These are phyloP conservation scores for Starmerella bacillaris DNA, from an alignment of 805 yeast species.

Conservation along the genomic window DNA sequence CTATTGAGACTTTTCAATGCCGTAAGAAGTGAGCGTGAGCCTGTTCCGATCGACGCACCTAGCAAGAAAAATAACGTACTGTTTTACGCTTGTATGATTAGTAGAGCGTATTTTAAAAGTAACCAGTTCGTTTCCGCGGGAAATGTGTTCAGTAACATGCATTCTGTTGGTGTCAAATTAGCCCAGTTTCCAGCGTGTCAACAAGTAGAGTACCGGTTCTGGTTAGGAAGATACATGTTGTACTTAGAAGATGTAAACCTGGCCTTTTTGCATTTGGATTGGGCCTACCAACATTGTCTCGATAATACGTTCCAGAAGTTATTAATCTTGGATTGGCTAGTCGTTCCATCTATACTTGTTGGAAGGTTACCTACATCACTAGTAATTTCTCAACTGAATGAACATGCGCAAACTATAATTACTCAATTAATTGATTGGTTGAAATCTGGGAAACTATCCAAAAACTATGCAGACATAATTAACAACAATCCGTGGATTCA, in stretches of 20 bases:
- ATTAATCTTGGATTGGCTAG: conserved; percentile 30
- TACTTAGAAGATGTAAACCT: conserved; percentile 7
- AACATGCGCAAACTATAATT: neutral
- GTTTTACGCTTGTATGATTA: conserved; percentile 36
- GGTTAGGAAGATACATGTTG: conserved; percentile 24
- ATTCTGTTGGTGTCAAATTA: conserved; percentile 23
- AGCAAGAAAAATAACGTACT: conserved; percentile 34
- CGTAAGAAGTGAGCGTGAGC: conserved; percentile 31
- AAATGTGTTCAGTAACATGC: conserved; percentile 71
- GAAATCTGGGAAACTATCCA: conserved; percentile 28
- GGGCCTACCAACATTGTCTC: conserved; percentile 33
- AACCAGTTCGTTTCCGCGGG: conserved; percentile 30
- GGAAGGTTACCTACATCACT: conserved; percentile 34
- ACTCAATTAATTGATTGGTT: conserved; percentile 14
- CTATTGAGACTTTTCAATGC: conserved; percentile 43
- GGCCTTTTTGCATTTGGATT: conserved; percentile 29
- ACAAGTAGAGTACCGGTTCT: conserved; percentile 19
- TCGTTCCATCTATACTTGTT: conserved; percentile 36
- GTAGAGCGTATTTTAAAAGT: conserved; percentile 33
- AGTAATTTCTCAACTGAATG: conserved; percentile 9
- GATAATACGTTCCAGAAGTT: conserved; percentile 23
- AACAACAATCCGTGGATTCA: conserved; percentile 19
- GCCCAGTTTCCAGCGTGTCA: conserved; percentile 11
- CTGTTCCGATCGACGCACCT: conserved; percentile 15
- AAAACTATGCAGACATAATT: conserved; percentile 23